These are phyloP conservation scores for Lipomyces sp. DNA, from an alignment of 805 yeast genomes.

Conservation along the genomic window DNA sequence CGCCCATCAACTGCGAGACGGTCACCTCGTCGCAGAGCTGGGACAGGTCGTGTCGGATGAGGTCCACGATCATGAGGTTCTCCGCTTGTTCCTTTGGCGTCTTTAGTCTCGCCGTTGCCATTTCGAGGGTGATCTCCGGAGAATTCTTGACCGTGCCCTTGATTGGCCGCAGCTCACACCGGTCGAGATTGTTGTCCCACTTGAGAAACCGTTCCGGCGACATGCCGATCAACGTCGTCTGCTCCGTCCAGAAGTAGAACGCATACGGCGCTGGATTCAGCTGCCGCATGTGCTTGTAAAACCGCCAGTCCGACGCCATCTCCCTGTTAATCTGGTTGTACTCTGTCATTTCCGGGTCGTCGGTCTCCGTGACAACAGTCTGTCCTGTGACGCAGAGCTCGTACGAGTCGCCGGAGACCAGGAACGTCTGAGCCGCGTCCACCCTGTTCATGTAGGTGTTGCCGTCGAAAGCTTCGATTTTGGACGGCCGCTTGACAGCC, in stretches of 20 bases:
- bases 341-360: slow-evolving; percentile 48
- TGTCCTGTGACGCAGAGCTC: slow-evolving; percentile 87
- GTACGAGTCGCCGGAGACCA: slow-evolving; percentile 83
- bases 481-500: not conserved
- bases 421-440: slow-evolving; percentile 58
- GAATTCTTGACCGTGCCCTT: slow-evolving; percentile 88
- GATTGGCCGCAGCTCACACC: slow-evolving; percentile 85
- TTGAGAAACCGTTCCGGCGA: slow-evolving; percentile 92
- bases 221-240: slow-evolving; percentile 66
- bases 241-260: slow-evolving; percentile 68
- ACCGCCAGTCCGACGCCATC: slow-evolving; percentile 51
- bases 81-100: slow-evolving; percentile 84
- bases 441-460: slow-evolving; percentile 54
- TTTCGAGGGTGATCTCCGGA: slow-evolving; percentile 32
- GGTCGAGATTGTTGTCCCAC: slow-evolving; percentile 53
- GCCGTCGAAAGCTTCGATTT: slow-evolving; percentile 2
- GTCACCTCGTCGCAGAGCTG: slow-evolving; percentile 61
- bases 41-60: slow-evolving; percentile 86
- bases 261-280: slow-evolving; percentile 93
- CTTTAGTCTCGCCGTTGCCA: slow-evolving; percentile 8
- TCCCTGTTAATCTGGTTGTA: not conserved
- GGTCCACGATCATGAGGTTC: slow-evolving; percentile 92
- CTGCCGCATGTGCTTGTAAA: slow-evolving; percentile 66
- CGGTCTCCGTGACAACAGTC: slow-evolving; percentile 41
- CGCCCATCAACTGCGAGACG: slow-evolving; percentile 78